These are phyloP conservation scores for Symbiotaphrina buchneri DNA, from an alignment of 495 filamentous ascomycete genomes.

Conservation along the genomic window DNA sequence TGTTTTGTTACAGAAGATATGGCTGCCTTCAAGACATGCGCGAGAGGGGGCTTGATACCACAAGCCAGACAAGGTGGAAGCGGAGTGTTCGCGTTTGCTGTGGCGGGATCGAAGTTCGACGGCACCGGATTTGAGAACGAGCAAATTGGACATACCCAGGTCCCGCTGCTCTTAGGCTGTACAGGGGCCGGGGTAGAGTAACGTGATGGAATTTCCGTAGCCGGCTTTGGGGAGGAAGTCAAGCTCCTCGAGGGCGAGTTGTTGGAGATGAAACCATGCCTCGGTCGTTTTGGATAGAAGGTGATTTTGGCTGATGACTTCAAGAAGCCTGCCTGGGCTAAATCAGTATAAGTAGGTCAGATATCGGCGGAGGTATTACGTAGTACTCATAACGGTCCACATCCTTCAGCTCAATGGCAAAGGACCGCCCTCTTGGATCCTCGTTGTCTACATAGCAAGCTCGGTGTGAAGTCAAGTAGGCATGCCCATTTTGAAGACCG, in stretches of 20 bases:
- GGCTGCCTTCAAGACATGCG: slow-evolving; percentile 62
- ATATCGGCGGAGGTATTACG: slow-evolving; percentile 18
- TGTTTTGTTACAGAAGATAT: slow-evolving; percentile 34
- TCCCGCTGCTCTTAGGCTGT: slow-evolving; percentile 34
- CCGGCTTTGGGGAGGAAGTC: slow-evolving; percentile 22
- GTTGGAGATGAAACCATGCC: slow-evolving; percentile 21
- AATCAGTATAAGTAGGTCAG: background rate
- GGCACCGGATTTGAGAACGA: slow-evolving; percentile 92
- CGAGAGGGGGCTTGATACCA: slow-evolving; percentile 75
- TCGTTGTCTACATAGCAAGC: slow-evolving; percentile 85
- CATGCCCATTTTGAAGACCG: slow-evolving; percentile 85
- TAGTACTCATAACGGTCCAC: slow-evolving; percentile 83
- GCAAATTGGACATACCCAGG: slow-evolving; percentile 98
- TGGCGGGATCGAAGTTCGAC: slow-evolving; percentile 70
- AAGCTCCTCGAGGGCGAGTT: slow-evolving; percentile 18
- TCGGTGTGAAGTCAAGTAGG: slow-evolving; percentile 86
- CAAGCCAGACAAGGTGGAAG: slow-evolving; percentile 79
- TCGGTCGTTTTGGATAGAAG: slow-evolving; percentile 50
- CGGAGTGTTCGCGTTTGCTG: slow-evolving; percentile 49
- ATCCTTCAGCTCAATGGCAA: slow-evolving; percentile 73
- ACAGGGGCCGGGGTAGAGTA: slow-evolving; percentile 22
- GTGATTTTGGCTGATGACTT: slow-evolving; percentile 93
- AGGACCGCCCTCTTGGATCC: slow-evolving; percentile 66
- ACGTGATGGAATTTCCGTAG: slow-evolving; percentile 21
- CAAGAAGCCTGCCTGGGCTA: slow-evolving; percentile 59